Percentiles rank a stretch among this genome's conserved stretches.
Conservation (phyloP, 805 yeast genomes). For the Yamadazyma phyllophila region DNA sequence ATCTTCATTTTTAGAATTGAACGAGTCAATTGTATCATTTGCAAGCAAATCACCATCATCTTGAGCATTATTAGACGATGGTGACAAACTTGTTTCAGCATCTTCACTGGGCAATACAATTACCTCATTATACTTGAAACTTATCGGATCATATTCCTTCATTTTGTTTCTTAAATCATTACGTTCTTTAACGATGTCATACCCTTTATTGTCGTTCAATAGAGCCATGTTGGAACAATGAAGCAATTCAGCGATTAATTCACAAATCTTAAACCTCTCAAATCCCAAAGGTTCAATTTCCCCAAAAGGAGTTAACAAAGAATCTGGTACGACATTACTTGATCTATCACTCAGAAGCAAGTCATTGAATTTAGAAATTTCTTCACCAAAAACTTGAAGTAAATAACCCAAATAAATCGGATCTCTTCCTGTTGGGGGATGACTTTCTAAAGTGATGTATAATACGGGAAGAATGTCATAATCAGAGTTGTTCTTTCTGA, state of each 20-base stretch:
- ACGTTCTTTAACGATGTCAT: conserved; percentile 37
- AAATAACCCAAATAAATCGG: conserved; percentile 46
- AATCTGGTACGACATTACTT: conserved; percentile 16
- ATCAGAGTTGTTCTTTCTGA: conserved; percentile 45
- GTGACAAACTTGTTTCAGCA: not conserved
- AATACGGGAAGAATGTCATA: conserved; percentile 45
- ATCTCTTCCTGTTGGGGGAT: conserved; percentile 48
- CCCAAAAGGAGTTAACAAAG: conserved; percentile 32
- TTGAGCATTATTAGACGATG: not conserved
- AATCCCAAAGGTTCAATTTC: conserved; percentile 44
- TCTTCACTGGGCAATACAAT: conserved; percentile 29
- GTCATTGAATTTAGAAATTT: conserved; percentile 35
- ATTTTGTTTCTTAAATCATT: conserved; percentile 37
- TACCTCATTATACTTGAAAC: conserved; percentile 45
- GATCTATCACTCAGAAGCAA: conserved; percentile 25
- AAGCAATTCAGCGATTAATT: conserved; percentile 44
- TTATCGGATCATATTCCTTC: conserved; percentile 43
- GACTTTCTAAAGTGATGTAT: conserved; percentile 43
- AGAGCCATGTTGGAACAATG: conserved; percentile 49
- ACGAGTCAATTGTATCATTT: conserved; percentile 37
- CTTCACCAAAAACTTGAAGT: conserved; percentile 37
- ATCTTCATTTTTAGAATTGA: conserved; percentile 20
- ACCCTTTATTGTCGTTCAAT: conserved; percentile 44
- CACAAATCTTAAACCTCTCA: conserved; percentile 46
- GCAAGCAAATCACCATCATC: conserved; percentile 7